Evolutionary conservation across 371 early-diverging fungal species (phyloP), one percentile per base, ranked within the genome.

Genomic region (Syncephalis fuscata): DNA sequence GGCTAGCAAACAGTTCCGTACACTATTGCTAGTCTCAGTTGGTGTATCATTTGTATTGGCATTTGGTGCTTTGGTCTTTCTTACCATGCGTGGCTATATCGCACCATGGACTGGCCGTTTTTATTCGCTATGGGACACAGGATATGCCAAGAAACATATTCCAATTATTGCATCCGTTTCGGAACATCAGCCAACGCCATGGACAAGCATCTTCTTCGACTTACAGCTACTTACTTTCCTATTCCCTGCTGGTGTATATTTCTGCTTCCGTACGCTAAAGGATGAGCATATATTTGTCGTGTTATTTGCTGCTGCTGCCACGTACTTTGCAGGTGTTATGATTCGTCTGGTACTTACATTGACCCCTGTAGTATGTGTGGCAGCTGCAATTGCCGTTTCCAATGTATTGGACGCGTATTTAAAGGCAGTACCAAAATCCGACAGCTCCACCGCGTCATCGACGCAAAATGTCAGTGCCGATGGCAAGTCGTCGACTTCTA

Each of bases 311-410:
- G 68, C 91, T 32, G 85, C 88, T 62, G 95, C 92, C 10, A 82
- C 93, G 9, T 98, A 98, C 71, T 98, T 98, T 75, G 92, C 98
- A n/a, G 92, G 97, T 50, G 98, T 98, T 53, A 98, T 98, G 98
- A 94, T 98, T 16, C 92, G 98, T 50, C 68, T 98, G 50, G 92
- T 98, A 77, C 68, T 98, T 44, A 96, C 98, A 0, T 66, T 98
- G 48, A 95, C 98, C 10, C 98, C 98, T 17, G 76, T 93, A 45
- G 96, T 97, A 16, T 97, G 98, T 63, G 82, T 98, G 22, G 74
- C 90, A 48, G 77, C 88, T 16, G 97, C 88, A 32, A 80, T 98
- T 38, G 84, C 93, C 2, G 63, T 93, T 21, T 87, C 94, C 19
- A 75, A 79, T 7, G 55, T 94, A 22, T 60, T 95, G 37, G 89